Evolutionary conservation across 2,329 filamentous ascomycete species (phyloP), one percentile per base, ranked within the genome.

Genomic region (Leptographium procerum): DNA sequence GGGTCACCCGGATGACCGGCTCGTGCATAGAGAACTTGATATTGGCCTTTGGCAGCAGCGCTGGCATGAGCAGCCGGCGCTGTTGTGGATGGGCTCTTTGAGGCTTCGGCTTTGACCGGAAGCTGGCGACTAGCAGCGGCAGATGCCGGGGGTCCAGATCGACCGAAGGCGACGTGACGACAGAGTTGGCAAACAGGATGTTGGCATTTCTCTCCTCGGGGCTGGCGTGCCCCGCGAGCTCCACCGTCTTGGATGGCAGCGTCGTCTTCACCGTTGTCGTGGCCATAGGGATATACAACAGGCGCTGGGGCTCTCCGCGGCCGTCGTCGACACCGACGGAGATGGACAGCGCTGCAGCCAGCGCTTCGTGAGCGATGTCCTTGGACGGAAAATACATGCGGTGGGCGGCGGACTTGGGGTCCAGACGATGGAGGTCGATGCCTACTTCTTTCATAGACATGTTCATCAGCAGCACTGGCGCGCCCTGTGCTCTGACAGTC

Each of bases 11-110:
- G 62, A 97, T 70, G 19, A 99, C 95, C 1, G 94, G 94, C 69
- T 99, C 94, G 67, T 99, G 94, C 72, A 99, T 88, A 0, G 94
- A 96, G 47, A 97, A 85, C 68, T 97, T 99, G 70, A 97, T 87
- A 66, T 82, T 95, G 0, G 92, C 88, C 73, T 97, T 97, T 1
- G 94, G 94, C 10, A 99, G 77, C 4, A 97, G 80, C n/a, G 89
- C 84, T 16, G 92, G 96, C 33, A 99, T 87, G 36, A 99, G 75
- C 57, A 84, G 79, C 64, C 91, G 81, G 26, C 76, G 78, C 64
- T 77, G 77, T 60, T 77, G 72, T 52, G 69, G 70, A n/a, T 73
- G 71, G 22, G 70, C 67, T 64, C 68, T 73, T 66, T 67, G 66
- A 24, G 70, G 67, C 55, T 70, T 75, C 9, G 73, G 73, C 59